Conservation (phyloP, 2,329 filamentous ascomycete genomes). For the Chaetomiaceae sp. region DNA sequence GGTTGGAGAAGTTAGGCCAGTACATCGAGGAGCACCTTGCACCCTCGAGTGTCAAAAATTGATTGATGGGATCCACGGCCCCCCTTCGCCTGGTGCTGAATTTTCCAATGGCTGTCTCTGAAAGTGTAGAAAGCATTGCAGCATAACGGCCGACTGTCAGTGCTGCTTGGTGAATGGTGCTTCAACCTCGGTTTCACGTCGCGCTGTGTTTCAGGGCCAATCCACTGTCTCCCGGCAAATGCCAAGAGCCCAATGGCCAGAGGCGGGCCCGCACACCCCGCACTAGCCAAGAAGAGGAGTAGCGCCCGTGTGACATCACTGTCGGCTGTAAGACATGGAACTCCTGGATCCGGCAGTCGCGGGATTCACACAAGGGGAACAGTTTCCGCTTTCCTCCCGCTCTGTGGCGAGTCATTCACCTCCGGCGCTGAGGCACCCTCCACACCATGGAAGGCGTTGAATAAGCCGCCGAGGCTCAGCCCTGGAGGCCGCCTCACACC, state of each 20-base stretch:
- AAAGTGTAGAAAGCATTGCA: no score
- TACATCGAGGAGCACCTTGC: conserved; percentile 36
- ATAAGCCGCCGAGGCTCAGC: no score
- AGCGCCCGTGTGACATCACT: background rate
- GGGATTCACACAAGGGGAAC: background rate
- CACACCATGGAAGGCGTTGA: no score
- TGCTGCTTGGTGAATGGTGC: background rate
- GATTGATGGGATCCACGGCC: no score
- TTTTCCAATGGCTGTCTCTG: no score
- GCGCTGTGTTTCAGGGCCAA: background rate
- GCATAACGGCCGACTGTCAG: background rate
- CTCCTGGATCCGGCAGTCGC: conserved; percentile 1
- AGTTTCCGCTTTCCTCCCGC: background rate
- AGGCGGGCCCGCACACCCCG: background rate
- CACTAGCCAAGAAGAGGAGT: background rate
- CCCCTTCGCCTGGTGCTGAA: no score
- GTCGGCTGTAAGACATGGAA: background rate
- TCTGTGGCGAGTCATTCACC: background rate
- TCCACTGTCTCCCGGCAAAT: background rate
- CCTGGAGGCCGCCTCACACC: background rate
- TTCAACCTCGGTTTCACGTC: background rate
- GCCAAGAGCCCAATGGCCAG: conserved; percentile 1
- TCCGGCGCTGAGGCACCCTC: background rate
- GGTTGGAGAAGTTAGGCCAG: conserved; percentile 47
- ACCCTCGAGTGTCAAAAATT: no score